Evolutionary conservation across 2,329 filamentous ascomycete species (phyloP).

Genomic region (Fusarium humuli): DNA sequence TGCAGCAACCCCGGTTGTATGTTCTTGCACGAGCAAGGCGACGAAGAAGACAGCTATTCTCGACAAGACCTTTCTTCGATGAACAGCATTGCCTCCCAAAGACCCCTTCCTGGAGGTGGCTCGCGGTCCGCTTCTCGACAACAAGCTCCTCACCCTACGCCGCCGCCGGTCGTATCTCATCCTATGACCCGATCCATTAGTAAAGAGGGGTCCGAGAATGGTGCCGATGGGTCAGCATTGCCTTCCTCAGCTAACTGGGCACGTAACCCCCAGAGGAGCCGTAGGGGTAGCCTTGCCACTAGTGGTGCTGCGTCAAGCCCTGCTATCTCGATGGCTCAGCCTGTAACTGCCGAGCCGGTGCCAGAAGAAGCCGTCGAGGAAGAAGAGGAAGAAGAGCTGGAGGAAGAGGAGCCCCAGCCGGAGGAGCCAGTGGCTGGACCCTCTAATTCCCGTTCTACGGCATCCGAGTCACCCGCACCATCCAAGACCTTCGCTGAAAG

Average conservation of each 20-base stretch:
- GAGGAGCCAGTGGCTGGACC: constrained; percentile 47
- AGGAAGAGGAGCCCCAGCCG: constrained; percentile 32
- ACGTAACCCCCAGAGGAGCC: constrained; percentile 73
- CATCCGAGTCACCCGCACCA: constrained; percentile 27
- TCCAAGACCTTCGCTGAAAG: constrained; percentile 36
- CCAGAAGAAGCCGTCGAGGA: constrained; percentile 57
- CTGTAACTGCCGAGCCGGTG: constrained; percentile 63
- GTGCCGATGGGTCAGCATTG: constrained; percentile 86
- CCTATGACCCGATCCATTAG: constrained; percentile 82
- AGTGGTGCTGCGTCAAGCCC: constrained; percentile 87
- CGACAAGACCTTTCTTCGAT: constrained; percentile 94
- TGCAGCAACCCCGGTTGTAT: constrained; percentile 98
- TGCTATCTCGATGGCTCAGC: constrained; percentile 71
- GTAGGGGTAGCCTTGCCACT: constrained; percentile 81
- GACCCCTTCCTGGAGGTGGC: constrained; percentile 67
- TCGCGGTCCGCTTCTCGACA: constrained; percentile 66
- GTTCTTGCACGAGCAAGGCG: constrained; percentile 97
- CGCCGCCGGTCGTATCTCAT: constrained; percentile 60
- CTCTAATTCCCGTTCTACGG: constrained; percentile 35
- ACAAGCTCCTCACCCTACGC: constrained; percentile 54
- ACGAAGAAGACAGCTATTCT: constrained; percentile 96
- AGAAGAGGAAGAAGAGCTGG: constrained; percentile 39
- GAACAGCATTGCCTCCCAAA: constrained; percentile 87
- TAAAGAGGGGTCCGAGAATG: constrained; percentile 78
- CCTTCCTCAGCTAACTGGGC: constrained; percentile 97